Evolutionary conservation across 2,329 filamentous ascomycete genomes (phyloP), one percentile per base, ranked within the genome.

Genomic region (Cercospora zeae-maydis): DNA sequence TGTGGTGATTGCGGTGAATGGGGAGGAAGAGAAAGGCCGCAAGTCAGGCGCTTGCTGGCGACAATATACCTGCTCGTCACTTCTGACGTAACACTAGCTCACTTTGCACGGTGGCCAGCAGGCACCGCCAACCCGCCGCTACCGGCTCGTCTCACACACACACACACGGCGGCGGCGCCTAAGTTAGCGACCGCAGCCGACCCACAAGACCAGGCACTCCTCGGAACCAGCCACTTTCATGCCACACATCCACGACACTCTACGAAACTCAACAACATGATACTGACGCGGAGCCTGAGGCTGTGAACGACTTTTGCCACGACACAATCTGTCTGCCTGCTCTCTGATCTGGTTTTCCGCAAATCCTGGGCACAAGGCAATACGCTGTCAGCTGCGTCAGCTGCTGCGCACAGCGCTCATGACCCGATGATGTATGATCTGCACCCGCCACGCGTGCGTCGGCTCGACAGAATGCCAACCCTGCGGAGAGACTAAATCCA

Each of bases 371-470:
- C 49, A 34, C 49, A 34, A 34, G 42, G 27, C 13, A n/a, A 33
- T 14, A 34, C 27, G 27, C 27, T 13, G 27, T 52, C 49, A 31
- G 49, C 49, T n/a, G 49, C 49, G 49, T 52, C 47, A 51, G 47
- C 47, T 30, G 13, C 27, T n/a, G 24, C 6, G 19, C 47, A 52
- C 47, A 21, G 27, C 47, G 47, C 49, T 31, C 27, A 53, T 53
- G 49, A 53, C 49, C 49, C n/a, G 49, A 53, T 53, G 49, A 53
- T 53, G 49, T 53, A 53, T 53, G 49, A 53, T 53, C 49, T 53
- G 49, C 49, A 53, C 16, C 14, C 49, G 49, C 49, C 31, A 21
- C 31, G 49, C 49, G 21, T 49, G 42, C 42, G 42, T 53, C 49
- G 49, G 49, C 49, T 53, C 49, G 49, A 33, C 49, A 39, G 14